A percentile compares a stretch with the other conserved stretches of the same genome.
Conservation (phyloP, 139 green algal genomes). For the Haematococcus lacustris region DNA sequence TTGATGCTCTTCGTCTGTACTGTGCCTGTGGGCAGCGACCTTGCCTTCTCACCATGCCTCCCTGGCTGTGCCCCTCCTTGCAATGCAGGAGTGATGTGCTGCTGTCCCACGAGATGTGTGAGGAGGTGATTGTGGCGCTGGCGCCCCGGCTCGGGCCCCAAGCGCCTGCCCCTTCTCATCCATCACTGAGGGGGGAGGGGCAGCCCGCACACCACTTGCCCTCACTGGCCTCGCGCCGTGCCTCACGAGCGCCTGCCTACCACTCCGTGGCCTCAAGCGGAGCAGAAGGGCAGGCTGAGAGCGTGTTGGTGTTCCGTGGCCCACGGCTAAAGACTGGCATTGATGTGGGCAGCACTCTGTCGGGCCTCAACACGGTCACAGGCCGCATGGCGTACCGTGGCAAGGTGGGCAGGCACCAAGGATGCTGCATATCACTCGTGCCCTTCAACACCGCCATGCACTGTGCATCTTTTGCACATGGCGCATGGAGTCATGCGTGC, state of each 20-base stretch:
- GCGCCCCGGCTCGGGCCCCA: too few relatives aligned
- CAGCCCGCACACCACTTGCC: too few relatives aligned
- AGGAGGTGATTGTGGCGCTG: constrained; percentile 28
- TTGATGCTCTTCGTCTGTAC: too few relatives aligned
- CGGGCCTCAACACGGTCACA: constrained; percentile 23
- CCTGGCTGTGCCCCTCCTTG: too few relatives aligned
- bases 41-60: too few relatives aligned
- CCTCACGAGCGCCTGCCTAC: too few relatives aligned
- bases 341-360: constrained; percentile 20
- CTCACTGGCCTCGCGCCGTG: too few relatives aligned
- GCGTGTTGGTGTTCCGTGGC: constrained; percentile 13
- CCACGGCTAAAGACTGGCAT: constrained; percentile 31
- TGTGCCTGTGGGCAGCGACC: too few relatives aligned
- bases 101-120: constrained; percentile 27
- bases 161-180: too few relatives aligned
- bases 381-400: constrained; percentile 32
- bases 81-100: constrained; percentile 21
- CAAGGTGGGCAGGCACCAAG: constrained; percentile 3
- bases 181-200: too few relatives aligned
- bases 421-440: background rate
- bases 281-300: too few relatives aligned
- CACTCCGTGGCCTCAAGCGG: too few relatives aligned
- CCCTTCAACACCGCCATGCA: background rate
- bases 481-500: background rate
- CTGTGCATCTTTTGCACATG: background rate